A percentile compares a stretch with the other conserved stretches of the same genome.
Conservation (phyloP, 2,329 filamentous ascomycete genomes). For the Hypoxylon sp. region DNA sequence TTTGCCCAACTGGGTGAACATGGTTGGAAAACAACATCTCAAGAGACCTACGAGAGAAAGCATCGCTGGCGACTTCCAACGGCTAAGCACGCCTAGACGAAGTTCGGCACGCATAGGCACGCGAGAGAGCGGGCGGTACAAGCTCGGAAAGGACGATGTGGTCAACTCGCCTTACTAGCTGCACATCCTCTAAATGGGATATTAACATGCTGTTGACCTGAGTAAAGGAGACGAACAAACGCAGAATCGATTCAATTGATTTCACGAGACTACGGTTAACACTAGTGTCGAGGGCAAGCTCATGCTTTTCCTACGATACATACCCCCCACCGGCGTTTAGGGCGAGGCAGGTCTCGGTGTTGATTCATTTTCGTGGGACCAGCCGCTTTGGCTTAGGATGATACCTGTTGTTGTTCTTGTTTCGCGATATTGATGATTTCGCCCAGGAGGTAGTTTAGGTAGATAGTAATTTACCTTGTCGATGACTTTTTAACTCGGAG, state of each 20-base stretch:
- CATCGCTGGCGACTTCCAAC: conserved; percentile 76
- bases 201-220: neutral
- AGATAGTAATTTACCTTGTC: conserved; percentile 42
- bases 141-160: conserved; percentile 84
- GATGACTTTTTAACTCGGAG: neutral
- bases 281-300: conserved; percentile 28
- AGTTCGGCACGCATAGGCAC: conserved; percentile 68
- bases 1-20: conserved; percentile 96
- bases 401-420: conserved; percentile 28
- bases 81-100: conserved; percentile 65
- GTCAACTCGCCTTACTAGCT: conserved; percentile 77
- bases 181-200: neutral
- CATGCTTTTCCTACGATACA: conserved; percentile 45
- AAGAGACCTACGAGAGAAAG: conserved; percentile 93
- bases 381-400: conserved; percentile 34
- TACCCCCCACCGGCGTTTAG: conserved; percentile 49
- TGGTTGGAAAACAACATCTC: conserved; percentile 89
- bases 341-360: conserved; percentile 33
- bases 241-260: conserved; percentile 11
- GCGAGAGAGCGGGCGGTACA: conserved; percentile 73
- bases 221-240: neutral
- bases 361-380: conserved; percentile 22
- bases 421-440: conserved; percentile 25
- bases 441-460: conserved; percentile 25
- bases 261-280: conserved; percentile 38